Evolutionary conservation across 208 protist genomes (phyloP), one percentile per base, ranked within the genome.

Genomic region (Trypanosoma cruzi): DNA sequence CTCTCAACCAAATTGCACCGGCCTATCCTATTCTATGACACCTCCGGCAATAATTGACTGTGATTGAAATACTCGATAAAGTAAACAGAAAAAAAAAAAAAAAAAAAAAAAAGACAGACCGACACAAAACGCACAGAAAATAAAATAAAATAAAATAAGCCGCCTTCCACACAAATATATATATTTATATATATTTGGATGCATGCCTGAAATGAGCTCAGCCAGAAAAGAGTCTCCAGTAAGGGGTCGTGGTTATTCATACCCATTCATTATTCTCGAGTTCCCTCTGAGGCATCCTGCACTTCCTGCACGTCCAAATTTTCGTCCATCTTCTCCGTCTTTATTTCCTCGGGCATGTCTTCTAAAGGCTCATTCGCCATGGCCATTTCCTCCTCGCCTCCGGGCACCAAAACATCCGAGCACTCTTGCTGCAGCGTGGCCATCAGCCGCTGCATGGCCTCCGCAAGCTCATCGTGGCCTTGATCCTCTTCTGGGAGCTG

Each of bases 351-450:
- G 48, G 18, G 22, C 1, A 52, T 26, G 10, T 4, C 48, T 8
- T 52, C 26, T 8, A 6, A 31, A 34, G 29, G 34, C 1, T n/a
- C 53, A 57, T 36, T 34, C 14, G 0, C 53, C 14, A 10, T 42
- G 13, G 5, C 20, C 1, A 24, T 2, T 44, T n/a, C 24, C 8
- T 55, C 56, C 24, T 62, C 22, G 11, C 34, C 14, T 4, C 58
- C 36, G 13, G 14, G n/a, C 0, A 61, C 16, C 24, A 36, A 37
- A 8, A 40, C 57, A 26, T 22, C 44, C 20, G 37, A 13, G 46
- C 29, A 59, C 48, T 75, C 70, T n/a, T 75, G 40, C n/a, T 52
- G 32, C 48, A 75, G 56, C 52, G 61, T 59, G 3, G 34, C 16
- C n/a, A 66, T 31, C n/a, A 73, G 58, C 5, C 24, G 22, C 22